A percentile compares a stretch with the other conserved stretches of the same genome.
phyloP scores from a whole-genome alignment of 2,329 filamentous ascomycete species.

The Claviceps sp. region DNA sequence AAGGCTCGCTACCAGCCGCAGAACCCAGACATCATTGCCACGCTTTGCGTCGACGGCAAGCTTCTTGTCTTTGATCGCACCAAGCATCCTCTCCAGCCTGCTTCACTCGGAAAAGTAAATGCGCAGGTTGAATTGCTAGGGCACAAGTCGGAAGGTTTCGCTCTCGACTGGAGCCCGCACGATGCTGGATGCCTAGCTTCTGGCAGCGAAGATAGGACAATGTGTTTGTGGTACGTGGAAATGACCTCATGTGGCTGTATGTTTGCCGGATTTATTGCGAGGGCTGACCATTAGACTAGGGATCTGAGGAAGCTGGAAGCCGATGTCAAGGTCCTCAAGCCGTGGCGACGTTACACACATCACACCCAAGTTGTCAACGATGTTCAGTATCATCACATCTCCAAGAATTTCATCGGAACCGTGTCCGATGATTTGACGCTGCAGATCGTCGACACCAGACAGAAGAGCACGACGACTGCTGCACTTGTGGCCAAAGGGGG shows the following conservation, averaged over 20 bases:
- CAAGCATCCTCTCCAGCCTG: conserved; percentile 72
- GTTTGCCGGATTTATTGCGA: not conserved
- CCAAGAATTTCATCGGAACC: conserved; percentile 73
- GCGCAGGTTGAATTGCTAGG: conserved; percentile 77
- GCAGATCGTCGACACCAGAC: conserved; percentile 80
- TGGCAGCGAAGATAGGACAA: conserved; percentile 83
- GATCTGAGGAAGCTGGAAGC: conserved; percentile 67
- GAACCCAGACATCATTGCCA: conserved; percentile 93
- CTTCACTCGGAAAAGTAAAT: conserved; percentile 48
- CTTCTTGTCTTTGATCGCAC: conserved; percentile 93
- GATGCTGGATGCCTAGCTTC: conserved; percentile 70
- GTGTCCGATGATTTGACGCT: conserved; percentile 92
- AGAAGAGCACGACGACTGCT: conserved; percentile 49
- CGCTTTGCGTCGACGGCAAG: conserved; percentile 74
- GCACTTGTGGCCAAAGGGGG: conserved; percentile 58
- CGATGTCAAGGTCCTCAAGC: conserved; percentile 55
- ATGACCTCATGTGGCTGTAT: not conserved
- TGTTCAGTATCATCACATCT: conserved; percentile 85
- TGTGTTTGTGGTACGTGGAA: conserved; percentile 64
- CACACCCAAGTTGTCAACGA: conserved; percentile 92
- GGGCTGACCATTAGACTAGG: conserved; percentile 29
- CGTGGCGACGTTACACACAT: conserved; percentile 67
- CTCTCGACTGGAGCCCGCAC: conserved; percentile 84
- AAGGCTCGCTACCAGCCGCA: conserved; percentile 97
- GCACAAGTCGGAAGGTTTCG: conserved; percentile 82